These are phyloP conservation scores for Ceriops tagal DNA, from an alignment of 345 rosid species.

Conservation along the genomic window DNA sequence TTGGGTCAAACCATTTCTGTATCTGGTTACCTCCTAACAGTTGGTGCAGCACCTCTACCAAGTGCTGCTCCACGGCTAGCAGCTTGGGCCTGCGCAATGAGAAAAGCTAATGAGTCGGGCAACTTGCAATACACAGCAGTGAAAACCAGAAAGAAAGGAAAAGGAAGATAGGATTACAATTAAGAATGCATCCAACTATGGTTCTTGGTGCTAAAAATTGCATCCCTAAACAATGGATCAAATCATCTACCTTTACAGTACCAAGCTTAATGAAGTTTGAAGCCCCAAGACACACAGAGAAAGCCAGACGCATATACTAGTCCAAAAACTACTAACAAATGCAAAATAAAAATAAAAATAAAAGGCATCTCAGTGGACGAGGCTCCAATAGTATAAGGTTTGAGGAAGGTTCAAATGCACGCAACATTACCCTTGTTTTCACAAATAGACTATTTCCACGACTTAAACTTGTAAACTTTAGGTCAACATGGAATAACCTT, in stretches of 20 bases:
- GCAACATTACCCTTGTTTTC: too few species aligned
- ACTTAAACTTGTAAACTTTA: too few species aligned
- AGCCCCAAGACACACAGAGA: too few species aligned
- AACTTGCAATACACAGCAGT: background rate
- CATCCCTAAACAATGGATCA: background rate
- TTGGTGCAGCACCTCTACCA: constrained; percentile 77
- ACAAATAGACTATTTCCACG: too few species aligned
- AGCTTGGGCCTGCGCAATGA: constrained; percentile 52
- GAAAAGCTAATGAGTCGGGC: background rate
- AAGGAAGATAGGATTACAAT: background rate
- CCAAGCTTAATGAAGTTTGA: background rate
- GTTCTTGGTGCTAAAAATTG: background rate
- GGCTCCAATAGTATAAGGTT: too few species aligned
- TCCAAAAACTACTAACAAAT: too few species aligned
- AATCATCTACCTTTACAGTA: background rate
- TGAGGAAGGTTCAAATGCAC: too few species aligned
- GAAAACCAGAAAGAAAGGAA: background rate
- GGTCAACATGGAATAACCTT: too few species aligned
- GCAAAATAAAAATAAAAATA: too few species aligned
- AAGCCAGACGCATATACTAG: too few species aligned
- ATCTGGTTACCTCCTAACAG: constrained; percentile 56
- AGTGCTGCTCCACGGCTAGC: constrained; percentile 72
- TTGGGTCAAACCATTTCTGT: background rate
- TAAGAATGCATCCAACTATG: background rate
- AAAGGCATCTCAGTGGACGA: too few species aligned